A percentile compares a stretch with the other conserved stretches of the same genome.
phyloP scores from a whole-genome alignment of 176 grass and related monocot species.

The Urochloa ruziziensis region DNA sequence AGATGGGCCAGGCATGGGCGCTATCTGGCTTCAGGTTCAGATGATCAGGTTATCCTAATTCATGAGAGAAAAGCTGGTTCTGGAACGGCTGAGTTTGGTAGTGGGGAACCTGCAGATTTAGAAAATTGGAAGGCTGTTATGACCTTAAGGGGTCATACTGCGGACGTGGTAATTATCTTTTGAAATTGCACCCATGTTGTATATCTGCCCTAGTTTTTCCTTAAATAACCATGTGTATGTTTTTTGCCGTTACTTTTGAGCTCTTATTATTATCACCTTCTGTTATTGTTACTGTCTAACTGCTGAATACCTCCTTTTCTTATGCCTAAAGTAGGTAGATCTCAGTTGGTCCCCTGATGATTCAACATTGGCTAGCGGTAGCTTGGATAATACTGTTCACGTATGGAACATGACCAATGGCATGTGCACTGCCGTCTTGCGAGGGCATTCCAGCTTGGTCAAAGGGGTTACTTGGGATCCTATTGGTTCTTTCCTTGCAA shows the following conservation, averaged over 20 bases:
- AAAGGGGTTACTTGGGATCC: constrained; percentile 99
- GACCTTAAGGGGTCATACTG: constrained; percentile 96
- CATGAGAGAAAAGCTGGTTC: constrained; percentile 94
- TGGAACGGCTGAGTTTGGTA: constrained; percentile 92
- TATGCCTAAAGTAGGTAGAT: constrained; percentile 85
- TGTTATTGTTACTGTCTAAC: constrained; percentile 2
- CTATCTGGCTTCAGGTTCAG: constrained; percentile 93
- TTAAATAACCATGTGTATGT: background rate
- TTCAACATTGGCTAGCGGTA: constrained; percentile 81
- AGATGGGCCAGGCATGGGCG: constrained; percentile 91
- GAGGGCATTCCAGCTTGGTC: constrained; percentile 94
- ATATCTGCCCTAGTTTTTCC: background rate
- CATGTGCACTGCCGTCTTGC: constrained; percentile 91
- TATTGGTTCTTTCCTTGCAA: constrained; percentile 95
- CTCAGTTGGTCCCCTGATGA: constrained; percentile 99
- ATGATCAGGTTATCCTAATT: constrained; percentile 96
- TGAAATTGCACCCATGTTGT: background rate
- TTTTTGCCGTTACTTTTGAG: constrained; percentile 1
- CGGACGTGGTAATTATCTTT: constrained; percentile 88
- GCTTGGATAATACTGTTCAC: constrained; percentile 94
- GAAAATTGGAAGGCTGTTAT: constrained; percentile 99
- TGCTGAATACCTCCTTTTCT: constrained; percentile 33
- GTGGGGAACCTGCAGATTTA: constrained; percentile 87
- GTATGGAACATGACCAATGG: constrained; percentile 92
- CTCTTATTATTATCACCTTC: constrained; percentile 10